Evolutionary conservation across 2,329 filamentous ascomycete genomes (phyloP), one percentile per base, ranked within the genome.

Genomic region (Aureobasidium leucospermi): DNA sequence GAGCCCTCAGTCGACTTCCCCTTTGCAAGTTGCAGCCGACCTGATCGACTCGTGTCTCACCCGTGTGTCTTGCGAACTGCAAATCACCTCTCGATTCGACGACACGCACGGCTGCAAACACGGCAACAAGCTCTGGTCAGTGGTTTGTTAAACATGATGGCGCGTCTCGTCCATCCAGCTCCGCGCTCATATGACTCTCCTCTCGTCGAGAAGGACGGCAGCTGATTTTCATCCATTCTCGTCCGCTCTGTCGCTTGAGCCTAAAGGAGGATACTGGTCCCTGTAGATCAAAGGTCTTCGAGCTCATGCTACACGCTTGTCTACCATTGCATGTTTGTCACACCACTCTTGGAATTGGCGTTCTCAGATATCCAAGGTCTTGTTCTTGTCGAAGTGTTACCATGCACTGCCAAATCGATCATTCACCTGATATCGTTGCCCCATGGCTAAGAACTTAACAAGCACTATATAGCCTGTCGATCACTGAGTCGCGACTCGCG

Each of bases 401-500:
- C 23, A 23, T 23, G 23, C 23, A 23, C 23, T n/a, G 19, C 10
- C 6, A 38, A 15, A 19, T 11, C 16, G 1, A 8, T 36, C 36
- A 42, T 19, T 53, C 49, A 42, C 49, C 23, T 16, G 23, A 53
- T 53, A 23, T 41, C 10, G 23, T 7, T 19, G 8, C 23, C 49
- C 19, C 36, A 13, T 31, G 49, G 49, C 38, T 42, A 31, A 23
- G 29, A 45, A 34, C 29, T 23, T 28, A 55, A 42, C 32, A 28
- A 28, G 8, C 13, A 55, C 31, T 43, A 55, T 19, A 13, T 6
- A 8, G 29, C 38, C 39, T 55, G 51, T 34, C 39, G 51, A 55
- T 55, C 51, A 15, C 38, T 43, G 51, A 55, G 39, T 55, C 51
- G 29, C 51, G 51, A 55, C 51, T 55, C 36, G 13, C 34, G 15